Percentiles rank a stretch among this genome's conserved stretches.
phyloP scores from a whole-genome alignment of 306 rosid genomes.

The Cicer bijugum region DNA sequence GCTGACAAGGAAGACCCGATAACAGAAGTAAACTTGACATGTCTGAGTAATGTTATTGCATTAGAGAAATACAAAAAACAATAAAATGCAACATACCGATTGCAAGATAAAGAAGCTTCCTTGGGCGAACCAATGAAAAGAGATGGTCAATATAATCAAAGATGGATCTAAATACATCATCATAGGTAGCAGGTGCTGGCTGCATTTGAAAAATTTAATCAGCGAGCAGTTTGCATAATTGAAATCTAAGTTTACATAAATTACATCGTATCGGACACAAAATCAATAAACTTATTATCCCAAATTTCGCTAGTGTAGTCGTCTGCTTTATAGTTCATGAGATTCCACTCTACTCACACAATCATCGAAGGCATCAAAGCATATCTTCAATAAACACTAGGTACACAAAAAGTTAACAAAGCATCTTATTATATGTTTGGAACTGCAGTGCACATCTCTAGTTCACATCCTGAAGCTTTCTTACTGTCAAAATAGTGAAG shows the following conservation, averaged over 20 bases:
- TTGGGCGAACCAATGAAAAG: constrained; percentile 87
- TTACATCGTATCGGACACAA: constrained; percentile 21
- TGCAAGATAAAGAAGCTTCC: constrained; percentile 93
- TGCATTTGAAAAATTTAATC: constrained; percentile 54
- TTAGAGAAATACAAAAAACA: constrained; percentile 18
- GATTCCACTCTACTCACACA: constrained; percentile 5
- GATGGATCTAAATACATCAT: constrained; percentile 78
- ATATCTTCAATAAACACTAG: constrained; percentile 1
- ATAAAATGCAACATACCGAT: constrained; percentile 63
- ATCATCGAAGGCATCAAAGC: background rate
- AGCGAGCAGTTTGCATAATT: constrained; percentile 34
- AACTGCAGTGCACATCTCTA: no score
- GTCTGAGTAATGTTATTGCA: constrained; percentile 7
- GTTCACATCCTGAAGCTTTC: no score
- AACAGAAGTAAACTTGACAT: constrained; percentile 5
- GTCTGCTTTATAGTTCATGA: background rate
- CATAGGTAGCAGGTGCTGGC: constrained; percentile 85
- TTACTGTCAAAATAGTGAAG: no score
- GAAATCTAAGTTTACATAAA: constrained; percentile 19
- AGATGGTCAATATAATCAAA: constrained; percentile 91
- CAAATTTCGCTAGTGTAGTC: constrained; percentile 19
- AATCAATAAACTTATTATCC: constrained; percentile 19
- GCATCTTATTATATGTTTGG: background rate
- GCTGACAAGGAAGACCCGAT: constrained; percentile 21
- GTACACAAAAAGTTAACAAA: background rate